Percentiles rank a stretch among this genome's conserved stretches.
Conservation (phyloP, 1,139 yeast species). For the Saccharomyces hybrid region DNA sequence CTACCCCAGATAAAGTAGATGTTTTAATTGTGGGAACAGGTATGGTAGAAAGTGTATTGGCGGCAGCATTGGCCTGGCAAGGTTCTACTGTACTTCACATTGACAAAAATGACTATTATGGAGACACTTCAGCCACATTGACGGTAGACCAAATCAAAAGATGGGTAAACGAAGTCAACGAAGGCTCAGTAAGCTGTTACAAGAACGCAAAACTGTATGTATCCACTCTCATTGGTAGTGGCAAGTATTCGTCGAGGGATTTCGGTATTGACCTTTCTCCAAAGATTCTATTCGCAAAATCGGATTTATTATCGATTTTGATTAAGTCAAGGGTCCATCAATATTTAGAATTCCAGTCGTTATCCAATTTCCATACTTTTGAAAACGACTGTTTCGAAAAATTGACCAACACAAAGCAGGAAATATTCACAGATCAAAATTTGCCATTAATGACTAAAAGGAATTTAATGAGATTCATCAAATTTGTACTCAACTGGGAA, state of each 20-base stretch:
- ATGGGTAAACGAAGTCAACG: slow-evolving; percentile 68
- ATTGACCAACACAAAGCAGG: slow-evolving; percentile 77
- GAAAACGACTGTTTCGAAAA: slow-evolving; percentile 87
- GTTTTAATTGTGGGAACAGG: slow-evolving; percentile 92
- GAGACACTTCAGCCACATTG: slow-evolving; percentile 79
- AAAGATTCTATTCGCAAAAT: slow-evolving; percentile 76
- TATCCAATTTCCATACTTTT: slow-evolving; percentile 82
- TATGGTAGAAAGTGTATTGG: slow-evolving; percentile 74
- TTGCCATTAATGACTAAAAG: slow-evolving; percentile 72
- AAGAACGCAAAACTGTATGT: slow-evolving; percentile 65
- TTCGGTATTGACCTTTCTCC: slow-evolving; percentile 91
- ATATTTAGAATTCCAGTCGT: slow-evolving; percentile 85
- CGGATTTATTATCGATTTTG: slow-evolving; percentile 71
- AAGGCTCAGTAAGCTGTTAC: slow-evolving; percentile 37
- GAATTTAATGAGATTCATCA: slow-evolving; percentile 83
- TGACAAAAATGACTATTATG: slow-evolving; percentile 76
- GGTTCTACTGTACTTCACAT: slow-evolving; percentile 86
- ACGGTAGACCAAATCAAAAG: slow-evolving; percentile 75
- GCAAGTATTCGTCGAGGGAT: slow-evolving; percentile 44
- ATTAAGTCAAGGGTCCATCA: slow-evolving; percentile 81
- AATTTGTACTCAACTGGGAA: slow-evolving; percentile 74
- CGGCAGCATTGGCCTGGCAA: slow-evolving; percentile 95
- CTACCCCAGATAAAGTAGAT: slow-evolving; percentile 62
- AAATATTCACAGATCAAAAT: slow-evolving; percentile 84
- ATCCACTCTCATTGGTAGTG: slow-evolving; percentile 44